phyloP scores from a whole-genome alignment of 2,329 filamentous ascomycete genomes.

The Sphaerostilbella broomeana region DNA sequence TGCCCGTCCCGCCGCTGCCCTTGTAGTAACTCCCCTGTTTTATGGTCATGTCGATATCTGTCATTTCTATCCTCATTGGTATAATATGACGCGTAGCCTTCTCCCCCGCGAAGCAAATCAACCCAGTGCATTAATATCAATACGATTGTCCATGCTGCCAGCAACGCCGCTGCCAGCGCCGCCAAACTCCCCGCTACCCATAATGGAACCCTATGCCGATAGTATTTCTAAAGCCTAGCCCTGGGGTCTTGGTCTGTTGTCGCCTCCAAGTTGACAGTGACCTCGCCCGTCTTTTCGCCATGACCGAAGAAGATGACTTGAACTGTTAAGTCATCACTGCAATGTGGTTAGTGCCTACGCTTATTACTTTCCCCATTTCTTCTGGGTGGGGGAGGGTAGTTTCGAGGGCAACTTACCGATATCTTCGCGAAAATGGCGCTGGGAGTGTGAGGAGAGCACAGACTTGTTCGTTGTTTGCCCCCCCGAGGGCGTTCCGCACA shows the following conservation, averaged over 20 bases:
- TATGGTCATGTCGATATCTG: too few relatives aligned
- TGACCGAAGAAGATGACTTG: conserved; percentile 98
- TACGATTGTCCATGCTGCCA: conserved; percentile 4
- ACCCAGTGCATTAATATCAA: conserved; percentile 4
- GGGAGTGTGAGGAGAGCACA: conserved; percentile 87
- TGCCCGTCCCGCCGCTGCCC: too few relatives aligned
- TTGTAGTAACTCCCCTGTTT: too few relatives aligned
- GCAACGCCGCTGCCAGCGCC: conserved; percentile 5
- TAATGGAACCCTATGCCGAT: conserved; percentile 4
- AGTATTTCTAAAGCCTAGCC: conserved; percentile 31
- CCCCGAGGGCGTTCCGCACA: conserved; percentile 88
- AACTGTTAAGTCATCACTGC: conserved; percentile 87
- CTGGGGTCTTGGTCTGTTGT: conserved; percentile 49
- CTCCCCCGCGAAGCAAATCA: too few relatives aligned
- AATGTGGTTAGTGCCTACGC: conserved; percentile 18
- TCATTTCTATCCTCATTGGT: neutral
- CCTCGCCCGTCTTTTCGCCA: conserved; percentile 65
- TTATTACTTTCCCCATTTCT: neutral
- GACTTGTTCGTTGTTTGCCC: conserved; percentile 88
- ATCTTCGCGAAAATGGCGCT: conserved; percentile 83
- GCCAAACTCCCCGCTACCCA: neutral
- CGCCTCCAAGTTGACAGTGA: conserved; percentile 80
- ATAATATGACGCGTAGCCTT: too few relatives aligned
- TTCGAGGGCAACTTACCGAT: conserved; percentile 53
- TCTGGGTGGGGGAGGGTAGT: neutral